These are phyloP conservation scores for Colletotrichum sp. DNA, from an alignment of 2,329 filamentous ascomycete genomes.

Conservation along the genomic window DNA sequence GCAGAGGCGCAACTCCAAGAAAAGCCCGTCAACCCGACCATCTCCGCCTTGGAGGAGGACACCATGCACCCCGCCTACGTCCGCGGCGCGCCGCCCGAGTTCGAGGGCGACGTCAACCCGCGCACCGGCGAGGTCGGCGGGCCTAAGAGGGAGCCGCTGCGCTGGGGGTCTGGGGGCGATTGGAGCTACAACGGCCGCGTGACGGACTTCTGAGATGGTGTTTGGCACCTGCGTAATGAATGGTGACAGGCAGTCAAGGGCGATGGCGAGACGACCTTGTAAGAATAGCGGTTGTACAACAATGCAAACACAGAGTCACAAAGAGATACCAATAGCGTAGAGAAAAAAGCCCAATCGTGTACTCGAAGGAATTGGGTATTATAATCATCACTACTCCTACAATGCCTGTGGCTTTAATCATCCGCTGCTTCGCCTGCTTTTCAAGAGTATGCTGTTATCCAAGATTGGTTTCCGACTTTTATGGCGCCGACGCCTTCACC, in stretches of 20 bases:
- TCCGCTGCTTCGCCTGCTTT: not conserved
- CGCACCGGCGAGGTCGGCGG: slow-evolving; percentile 95
- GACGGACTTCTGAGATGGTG: slow-evolving; percentile 75
- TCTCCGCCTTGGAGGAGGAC: slow-evolving; percentile 42
- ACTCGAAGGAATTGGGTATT: slow-evolving; percentile 17
- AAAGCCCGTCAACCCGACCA: slow-evolving; percentile 15
- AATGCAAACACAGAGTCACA: not conserved
- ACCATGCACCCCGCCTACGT: slow-evolving; percentile 70
- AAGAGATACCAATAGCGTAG: not conserved
- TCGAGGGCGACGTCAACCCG: slow-evolving; percentile 90
- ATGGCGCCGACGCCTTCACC: not conserved
- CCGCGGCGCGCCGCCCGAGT: slow-evolving; percentile 84
- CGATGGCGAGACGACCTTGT: not conserved
- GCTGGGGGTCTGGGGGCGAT: slow-evolving; percentile 78
- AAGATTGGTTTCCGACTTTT: not conserved
- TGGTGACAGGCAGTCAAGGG: not conserved
- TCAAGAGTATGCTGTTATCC: not conserved
- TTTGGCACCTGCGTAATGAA: too few relatives aligned
- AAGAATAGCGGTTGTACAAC: not conserved
- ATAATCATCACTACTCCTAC: slow-evolving; percentile 18
- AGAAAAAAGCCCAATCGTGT: not conserved
- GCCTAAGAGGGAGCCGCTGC: slow-evolving; percentile 93
- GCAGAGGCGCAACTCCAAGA: not conserved
- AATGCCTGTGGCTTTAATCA: not conserved
- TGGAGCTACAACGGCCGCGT: slow-evolving; percentile 97